Evolutionary conservation across 2,329 filamentous ascomycete species (phyloP), one percentile per base, ranked within the genome.

Genomic region (Fusarium sp.): DNA sequence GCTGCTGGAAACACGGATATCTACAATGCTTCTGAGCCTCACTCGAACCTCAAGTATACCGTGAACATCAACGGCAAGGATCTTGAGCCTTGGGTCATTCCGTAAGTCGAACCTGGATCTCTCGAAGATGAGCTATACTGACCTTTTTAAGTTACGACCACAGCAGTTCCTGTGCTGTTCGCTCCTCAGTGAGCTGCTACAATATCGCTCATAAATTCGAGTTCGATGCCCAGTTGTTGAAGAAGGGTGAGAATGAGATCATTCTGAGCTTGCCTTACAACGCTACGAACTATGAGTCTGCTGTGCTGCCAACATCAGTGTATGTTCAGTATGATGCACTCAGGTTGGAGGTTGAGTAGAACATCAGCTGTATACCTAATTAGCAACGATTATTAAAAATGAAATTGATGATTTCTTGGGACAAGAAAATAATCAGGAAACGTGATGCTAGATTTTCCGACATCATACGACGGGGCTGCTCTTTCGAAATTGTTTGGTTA

Each of bases 311-410:
- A 0, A 80, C 81, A 47, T 85, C 85, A 2, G 83, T 90, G 0
- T 92, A 92, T 79, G 86, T 92, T 10, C 89, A 92, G 81, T 92
- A 92, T 71, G 90, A 92, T 81, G 90, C 90, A 5, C 75, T 92
- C 77, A 83, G 90, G 57, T 75, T 92, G 52, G 90, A 92, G 76
- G 77, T 92, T 50, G 71, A 79, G n/a, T 69, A 70, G 30, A 50
- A 25, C n/a, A 50, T 72, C 28, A 50, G 56, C 13, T n/a, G 21
- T 25, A n/a, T 50, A n/a, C 12, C 23, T 42, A 16, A 38, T 23
- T 50, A 28, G 11, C 42, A 32, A 50, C 33, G 23, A 23, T 15
- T 23, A 30, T 38, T 25, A 32, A 54, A 12, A 43, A 63, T 10
- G 8, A 9, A 43, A 12, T 35, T 33, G 23, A 21, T 15, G 23